Percentiles rank a stretch among this genome's conserved stretches.
Evolutionary conservation across 2,329 filamentous ascomycete species (phyloP).

Genomic region (Bipolaris zeicola): DNA sequence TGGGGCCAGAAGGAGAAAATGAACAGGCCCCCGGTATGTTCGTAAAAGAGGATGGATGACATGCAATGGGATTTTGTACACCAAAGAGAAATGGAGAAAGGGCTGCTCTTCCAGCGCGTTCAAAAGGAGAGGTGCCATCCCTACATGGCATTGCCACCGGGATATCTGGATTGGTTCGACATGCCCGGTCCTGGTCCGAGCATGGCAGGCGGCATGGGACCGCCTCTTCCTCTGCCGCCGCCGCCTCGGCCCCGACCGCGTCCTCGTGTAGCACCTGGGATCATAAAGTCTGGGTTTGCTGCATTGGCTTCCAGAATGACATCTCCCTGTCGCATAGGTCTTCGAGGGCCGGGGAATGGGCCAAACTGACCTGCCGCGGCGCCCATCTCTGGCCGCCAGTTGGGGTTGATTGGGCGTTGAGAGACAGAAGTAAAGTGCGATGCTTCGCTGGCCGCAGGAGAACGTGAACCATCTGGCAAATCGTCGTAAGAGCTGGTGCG

Average conservation of each 20-base stretch:
- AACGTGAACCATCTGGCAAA: constrained; percentile 66
- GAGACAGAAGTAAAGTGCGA: constrained; percentile 90
- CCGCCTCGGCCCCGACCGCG: constrained; percentile 41
- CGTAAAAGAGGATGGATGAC: constrained; percentile 3
- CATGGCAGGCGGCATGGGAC: constrained; percentile 36
- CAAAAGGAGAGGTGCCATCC: constrained; percentile 3
- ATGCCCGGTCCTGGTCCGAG: constrained; percentile 21
- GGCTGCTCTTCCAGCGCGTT: background rate
- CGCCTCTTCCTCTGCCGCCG: constrained; percentile 31
- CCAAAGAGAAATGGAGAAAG: constrained; percentile 1
- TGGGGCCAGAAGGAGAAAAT: background rate
- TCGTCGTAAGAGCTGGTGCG: constrained; percentile 65
- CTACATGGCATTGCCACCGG: constrained; percentile 42
- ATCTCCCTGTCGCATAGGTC: constrained; percentile 64
- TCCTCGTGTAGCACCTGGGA: constrained; percentile 59
- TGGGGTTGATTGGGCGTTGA: constrained; percentile 85
- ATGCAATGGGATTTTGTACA: constrained; percentile 7
- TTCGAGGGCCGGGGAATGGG: constrained; percentile 34
- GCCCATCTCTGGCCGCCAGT: constrained; percentile 68
- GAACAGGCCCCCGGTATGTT: background rate
- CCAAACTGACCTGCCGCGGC: constrained; percentile 47
- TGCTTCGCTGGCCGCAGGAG: constrained; percentile 74
- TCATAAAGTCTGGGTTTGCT: constrained; percentile 83
- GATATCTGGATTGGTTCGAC: constrained; percentile 42
- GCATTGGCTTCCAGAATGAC: constrained; percentile 66